Base-by-base conservation (phyloP, 495 filamentous ascomycete genomes). In the Aspergillus nidulans region DNA sequence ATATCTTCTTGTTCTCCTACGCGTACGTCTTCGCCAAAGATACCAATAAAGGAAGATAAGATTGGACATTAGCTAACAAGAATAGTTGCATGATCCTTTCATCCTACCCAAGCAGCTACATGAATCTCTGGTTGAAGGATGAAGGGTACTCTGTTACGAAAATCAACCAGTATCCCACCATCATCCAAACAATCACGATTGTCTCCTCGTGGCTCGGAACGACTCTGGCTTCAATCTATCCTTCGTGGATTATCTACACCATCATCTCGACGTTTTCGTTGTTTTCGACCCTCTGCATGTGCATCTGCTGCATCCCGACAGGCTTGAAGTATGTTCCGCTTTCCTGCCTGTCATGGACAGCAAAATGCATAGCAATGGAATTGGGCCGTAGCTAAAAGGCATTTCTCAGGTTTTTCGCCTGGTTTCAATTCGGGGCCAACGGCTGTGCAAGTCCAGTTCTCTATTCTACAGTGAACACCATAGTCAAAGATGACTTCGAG, bases 91-190 rank as follows among this genome's bases (percentile, higher is more conserved):
- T 78, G 72, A 76, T 76, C 42, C 69, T 76, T 12, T 66, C 61
- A 2, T 55, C 60, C 15, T 77, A 77, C 46, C 73, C 73, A 1
- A 58, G 44, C 3, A 44, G 52, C 4, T 77, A 75, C 36, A 76
- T 76, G 73, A 76, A 65, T 36, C 64, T 78, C 26, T 78, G 76
- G 76, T 62, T 80, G 16, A 77, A 77, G 42, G 68, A 63, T 1
- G 68, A 74, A 28, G 70, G 71, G n/a, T 78, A 78, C 50, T 71
- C 74, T 0, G 75, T 78, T 0, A 58, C 65, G 0, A 65, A 80
- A 44, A 66, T 78, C 30, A 80, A 80, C 52, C 63, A 77, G 32
- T 59, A 78, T 0, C 76, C 76, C 1, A 78, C 75, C 0, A 70
- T 75, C 1, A 67, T 63, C 0, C 70, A 70, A 26, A 75, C 66